A percentile compares a stretch with the other conserved stretches of the same genome.
These are phyloP conservation scores for Beauveria sp. DNA, from an alignment of 2,329 filamentous ascomycete genomes.

Conservation along the genomic window DNA sequence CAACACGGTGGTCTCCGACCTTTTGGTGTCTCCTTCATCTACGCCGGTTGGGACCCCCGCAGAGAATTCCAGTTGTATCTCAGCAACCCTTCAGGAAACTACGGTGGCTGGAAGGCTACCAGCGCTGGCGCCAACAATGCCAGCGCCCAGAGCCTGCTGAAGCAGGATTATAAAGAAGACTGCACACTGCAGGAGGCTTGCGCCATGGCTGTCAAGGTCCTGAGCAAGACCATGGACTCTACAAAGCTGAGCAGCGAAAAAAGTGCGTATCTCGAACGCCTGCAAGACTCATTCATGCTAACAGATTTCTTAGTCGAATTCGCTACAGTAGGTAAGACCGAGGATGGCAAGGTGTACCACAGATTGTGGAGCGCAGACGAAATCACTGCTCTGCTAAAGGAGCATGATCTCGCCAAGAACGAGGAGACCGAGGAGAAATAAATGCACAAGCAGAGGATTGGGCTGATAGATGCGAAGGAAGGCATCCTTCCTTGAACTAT, in stretches of 20 bases:
- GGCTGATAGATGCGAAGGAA: constrained; percentile 10
- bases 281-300: background rate
- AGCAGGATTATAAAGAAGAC: constrained; percentile 99
- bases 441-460: background rate
- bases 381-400: constrained; percentile 87
- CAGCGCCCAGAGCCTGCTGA: constrained; percentile 90
- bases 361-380: constrained; percentile 95
- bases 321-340: constrained; percentile 92
- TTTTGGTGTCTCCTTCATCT: constrained; percentile 99
- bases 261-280: constrained; percentile 51
- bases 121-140: constrained; percentile 98
- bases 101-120: constrained; percentile 98
- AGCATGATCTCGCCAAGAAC: constrained; percentile 89
- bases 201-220: constrained; percentile 92
- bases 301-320: constrained; percentile 68
- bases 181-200: constrained; percentile 95
- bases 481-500: constrained; percentile 1
- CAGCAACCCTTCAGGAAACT: constrained; percentile 97
- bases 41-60: constrained; percentile 93
- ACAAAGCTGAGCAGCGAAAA: constrained; percentile 99
- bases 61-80: constrained; percentile 98
- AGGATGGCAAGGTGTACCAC: constrained; percentile 95
- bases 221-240: constrained; percentile 99
- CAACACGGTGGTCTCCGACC: constrained; percentile 97
- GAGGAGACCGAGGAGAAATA: constrained; percentile 64